A percentile compares a stretch with the other conserved stretches of the same genome.
Evolutionary conservation across 2,329 filamentous ascomycete species (phyloP).

Genomic region (Arachnopeziza araneosa): DNA sequence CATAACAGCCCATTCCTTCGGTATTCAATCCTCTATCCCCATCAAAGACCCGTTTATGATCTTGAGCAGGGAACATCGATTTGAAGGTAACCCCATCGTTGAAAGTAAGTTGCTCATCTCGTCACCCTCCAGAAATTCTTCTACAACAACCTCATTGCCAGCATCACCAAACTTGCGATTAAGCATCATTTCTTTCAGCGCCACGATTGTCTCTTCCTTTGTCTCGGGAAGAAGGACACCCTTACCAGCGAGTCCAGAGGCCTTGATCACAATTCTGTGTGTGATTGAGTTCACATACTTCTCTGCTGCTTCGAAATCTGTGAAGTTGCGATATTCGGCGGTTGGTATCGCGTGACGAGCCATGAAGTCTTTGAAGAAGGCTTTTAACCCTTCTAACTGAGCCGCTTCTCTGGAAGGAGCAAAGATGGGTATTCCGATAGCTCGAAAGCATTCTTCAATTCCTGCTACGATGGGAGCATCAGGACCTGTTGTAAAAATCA

Average conservation of each 20-base stretch:
- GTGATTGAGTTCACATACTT: slow-evolving; percentile 69
- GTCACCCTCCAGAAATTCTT: slow-evolving; percentile 86
- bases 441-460: slow-evolving; percentile 73
- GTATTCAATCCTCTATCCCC: slow-evolving; percentile 90
- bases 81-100: slow-evolving; percentile 81
- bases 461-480: slow-evolving; percentile 87
- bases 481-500: slow-evolving; percentile 37
- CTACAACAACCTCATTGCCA: slow-evolving; percentile 83
- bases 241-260: neutral
- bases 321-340: slow-evolving; percentile 84
- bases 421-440: slow-evolving; percentile 59
- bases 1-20: slow-evolving; percentile 96
- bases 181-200: slow-evolving; percentile 84
- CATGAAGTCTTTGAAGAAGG: slow-evolving; percentile 96
- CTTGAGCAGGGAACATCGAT: slow-evolving; percentile 84
- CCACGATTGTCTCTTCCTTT: slow-evolving; percentile 67
- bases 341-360: slow-evolving; percentile 80
- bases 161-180: slow-evolving; percentile 82
- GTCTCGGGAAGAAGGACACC: neutral
- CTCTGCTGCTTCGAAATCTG: slow-evolving; percentile 61
- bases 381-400: slow-evolving; percentile 86
- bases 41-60: slow-evolving; percentile 93
- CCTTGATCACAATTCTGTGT: slow-evolving; percentile 63
- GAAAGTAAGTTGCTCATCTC: slow-evolving; percentile 87
- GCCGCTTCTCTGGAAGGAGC: slow-evolving; percentile 78